phyloP scores from a whole-genome alignment of 345 rosid genomes.

The Adansonia digitata region DNA sequence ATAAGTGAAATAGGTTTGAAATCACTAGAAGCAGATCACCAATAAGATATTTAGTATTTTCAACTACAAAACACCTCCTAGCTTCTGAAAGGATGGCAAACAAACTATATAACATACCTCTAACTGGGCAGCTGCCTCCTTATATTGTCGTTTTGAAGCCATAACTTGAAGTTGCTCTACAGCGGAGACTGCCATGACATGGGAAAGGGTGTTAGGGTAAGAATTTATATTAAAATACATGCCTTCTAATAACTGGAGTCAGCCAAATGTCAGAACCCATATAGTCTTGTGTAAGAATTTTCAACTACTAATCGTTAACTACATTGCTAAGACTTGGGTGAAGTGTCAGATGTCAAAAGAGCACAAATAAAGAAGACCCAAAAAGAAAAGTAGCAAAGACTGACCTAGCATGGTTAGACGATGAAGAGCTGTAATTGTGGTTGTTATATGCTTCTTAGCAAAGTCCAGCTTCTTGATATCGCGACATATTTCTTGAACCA shows the following conservation, averaged over 20 bases:
- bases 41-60: background rate
- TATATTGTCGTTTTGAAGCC: conserved; percentile 97
- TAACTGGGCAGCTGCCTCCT: conserved; percentile 96
- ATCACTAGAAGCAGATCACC: background rate
- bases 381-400: conserved; percentile 16
- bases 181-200: conserved; percentile 73
- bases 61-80: background rate
- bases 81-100: background rate
- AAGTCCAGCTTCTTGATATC: conserved; percentile 98
- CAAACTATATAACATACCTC: conserved; percentile 50
- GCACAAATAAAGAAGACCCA: background rate
- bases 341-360: background rate
- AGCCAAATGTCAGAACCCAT: background rate
- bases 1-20: background rate
- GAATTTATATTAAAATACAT: conserved; percentile 8
- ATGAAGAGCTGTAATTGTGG: conserved; percentile 97
- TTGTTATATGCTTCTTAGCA: conserved; percentile 98
- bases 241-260: background rate
- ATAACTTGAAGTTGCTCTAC: conserved; percentile 97
- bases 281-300: background rate
- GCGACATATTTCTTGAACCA: conserved; percentile 99
- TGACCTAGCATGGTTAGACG: conserved; percentile 97
- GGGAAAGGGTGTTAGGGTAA: conserved; percentile 18
- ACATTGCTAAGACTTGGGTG: background rate
- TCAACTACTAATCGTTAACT: background rate